Base-by-base conservation (phyloP, 192 early-diverging fungal species). In the Backusella mclennaniae region DNA sequence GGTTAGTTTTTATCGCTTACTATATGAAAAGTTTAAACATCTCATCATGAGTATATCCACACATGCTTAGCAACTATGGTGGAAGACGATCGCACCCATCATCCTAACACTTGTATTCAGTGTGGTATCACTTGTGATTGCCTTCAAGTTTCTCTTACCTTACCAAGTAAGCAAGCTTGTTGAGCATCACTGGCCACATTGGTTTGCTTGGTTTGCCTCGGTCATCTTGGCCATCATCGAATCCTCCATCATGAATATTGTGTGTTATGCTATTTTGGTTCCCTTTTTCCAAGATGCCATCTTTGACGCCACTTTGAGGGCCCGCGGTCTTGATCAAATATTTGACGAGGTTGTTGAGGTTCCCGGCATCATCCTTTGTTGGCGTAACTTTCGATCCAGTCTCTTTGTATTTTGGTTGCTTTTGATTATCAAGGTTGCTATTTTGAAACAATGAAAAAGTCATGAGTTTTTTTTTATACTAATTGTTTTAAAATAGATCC, bases 221-320 rank as follows among this genome's bases (percentile, higher is more conserved):
- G 70, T 90, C n/a, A 86, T 91, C 4, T 82, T 89, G 67, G 83
- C 86, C 17, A 23, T 91, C 12, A 66, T 91, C 1, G 89, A 91
- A 53, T 78, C 80, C 2, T 80, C 71, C 17, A 70, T 89, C 15
- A 44, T 87, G 38, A 78, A 79, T 42, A 68, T 89, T 29, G 68
- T 91, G 19, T 84, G 87, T 73, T 87, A 84, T 66, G 80, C 86
- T 14, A 85, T 91, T 23, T 75, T 84, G 49, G 73, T 89, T 7
- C 88, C 89, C 41, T 82, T 88, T 35, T 87, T 86, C 71, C 81
- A 87, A 67, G 90, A 91, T 68, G 76, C 80, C n/a, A 75, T 90
- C 3, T 90, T 90, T 75, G 90, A 91, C 56, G 80, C 83, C 6
- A 83, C 83, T 11, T 49, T 89, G 17, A 86, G 80, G 35, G 69